A percentile compares a stretch with the other conserved stretches of the same genome.
These are phyloP conservation scores for Pseudocercospora musae DNA, from an alignment of 2,329 filamentous ascomycete species.

Conservation along the genomic window DNA sequence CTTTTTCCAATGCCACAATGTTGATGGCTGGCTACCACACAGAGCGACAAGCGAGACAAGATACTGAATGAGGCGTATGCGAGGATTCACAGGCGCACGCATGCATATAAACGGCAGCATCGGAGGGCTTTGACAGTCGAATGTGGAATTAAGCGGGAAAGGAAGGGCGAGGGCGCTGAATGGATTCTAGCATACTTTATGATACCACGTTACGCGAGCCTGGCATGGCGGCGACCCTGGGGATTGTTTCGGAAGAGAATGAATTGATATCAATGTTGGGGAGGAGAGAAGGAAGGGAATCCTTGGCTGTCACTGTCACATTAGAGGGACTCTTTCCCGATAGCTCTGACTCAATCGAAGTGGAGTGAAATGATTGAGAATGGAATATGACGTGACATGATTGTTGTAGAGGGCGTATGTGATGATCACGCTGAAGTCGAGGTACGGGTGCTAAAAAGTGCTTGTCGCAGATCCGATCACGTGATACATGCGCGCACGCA, in stretches of 20 bases:
- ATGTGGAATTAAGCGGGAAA: background rate
- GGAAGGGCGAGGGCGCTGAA: background rate
- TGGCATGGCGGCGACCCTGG: background rate
- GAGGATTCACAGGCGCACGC: background rate
- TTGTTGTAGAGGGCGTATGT: too few species aligned
- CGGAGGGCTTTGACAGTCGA: background rate
- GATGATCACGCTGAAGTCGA: too few species aligned
- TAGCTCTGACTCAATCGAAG: background rate
- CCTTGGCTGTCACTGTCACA: background rate
- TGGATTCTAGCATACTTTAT: background rate
- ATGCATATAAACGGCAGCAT: background rate
- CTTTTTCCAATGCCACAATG: background rate
- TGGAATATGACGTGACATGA: too few species aligned
- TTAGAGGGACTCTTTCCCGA: background rate
- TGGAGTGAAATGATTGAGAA: background rate
- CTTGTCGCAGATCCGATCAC: background rate
- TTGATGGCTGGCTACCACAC: slow-evolving; percentile 3
- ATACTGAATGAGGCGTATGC: background rate
- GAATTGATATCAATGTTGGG: background rate
- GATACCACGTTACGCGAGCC: slow-evolving; percentile 2
- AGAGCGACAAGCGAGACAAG: background rate
- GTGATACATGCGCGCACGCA: background rate
- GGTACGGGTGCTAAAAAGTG: background rate
- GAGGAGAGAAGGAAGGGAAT: background rate
- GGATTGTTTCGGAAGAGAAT: too few species aligned